Conservation (phyloP, 164 flowering plant genomes). For the Brasenia schreberi region DNA sequence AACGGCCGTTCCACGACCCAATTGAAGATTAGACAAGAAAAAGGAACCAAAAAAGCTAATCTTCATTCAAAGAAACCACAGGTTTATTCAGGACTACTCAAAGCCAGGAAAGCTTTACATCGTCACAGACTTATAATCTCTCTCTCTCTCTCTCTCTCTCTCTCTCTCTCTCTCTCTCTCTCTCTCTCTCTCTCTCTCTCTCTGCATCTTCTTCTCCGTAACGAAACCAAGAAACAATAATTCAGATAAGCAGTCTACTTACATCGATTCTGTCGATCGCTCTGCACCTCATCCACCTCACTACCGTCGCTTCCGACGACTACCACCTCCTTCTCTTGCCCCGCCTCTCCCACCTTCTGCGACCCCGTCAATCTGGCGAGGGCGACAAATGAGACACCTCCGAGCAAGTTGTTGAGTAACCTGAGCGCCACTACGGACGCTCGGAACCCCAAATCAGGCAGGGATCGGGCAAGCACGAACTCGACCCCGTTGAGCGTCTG, state of each 20-base stretch:
- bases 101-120: too few species aligned
- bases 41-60: too few species aligned
- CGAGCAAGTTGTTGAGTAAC: conserved; percentile 69
- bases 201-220: too few species aligned
- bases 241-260: background rate
- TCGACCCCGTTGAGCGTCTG: conserved; percentile 83
- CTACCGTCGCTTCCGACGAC: background rate
- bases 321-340: background rate
- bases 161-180: conserved; percentile 33
- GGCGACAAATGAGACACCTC: conserved; percentile 76
- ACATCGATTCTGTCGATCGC: background rate
- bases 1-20: background rate
- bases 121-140: background rate
- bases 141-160: conserved; percentile 14
- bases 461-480: conserved; percentile 52
- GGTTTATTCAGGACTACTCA: too few species aligned
- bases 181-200: conserved; percentile 5
- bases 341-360: conserved; percentile 32
- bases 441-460: conserved; percentile 55
- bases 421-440: conserved; percentile 56
- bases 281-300: background rate
- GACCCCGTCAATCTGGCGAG: conserved; percentile 88
- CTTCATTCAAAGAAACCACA: too few species aligned
- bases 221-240: background rate
- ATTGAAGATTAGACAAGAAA: too few species aligned